Conservation (phyloP, 768 basidiomycete species). For the Pleurotus giganteus region DNA sequence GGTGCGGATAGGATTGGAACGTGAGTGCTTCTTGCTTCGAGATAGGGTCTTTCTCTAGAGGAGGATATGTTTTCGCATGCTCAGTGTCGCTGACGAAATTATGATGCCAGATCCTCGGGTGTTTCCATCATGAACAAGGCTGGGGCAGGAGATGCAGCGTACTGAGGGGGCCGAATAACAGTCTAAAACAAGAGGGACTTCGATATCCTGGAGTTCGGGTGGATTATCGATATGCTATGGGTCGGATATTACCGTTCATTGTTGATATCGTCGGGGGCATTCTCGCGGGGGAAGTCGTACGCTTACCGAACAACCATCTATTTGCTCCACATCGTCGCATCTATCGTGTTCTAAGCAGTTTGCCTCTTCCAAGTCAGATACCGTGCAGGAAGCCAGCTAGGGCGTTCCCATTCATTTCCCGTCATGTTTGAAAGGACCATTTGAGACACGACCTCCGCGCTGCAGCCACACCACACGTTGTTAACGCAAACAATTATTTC, state of each 20-base stretch:
- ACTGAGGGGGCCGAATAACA: neutral
- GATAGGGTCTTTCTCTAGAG: neutral
- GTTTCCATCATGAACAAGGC: conserved; percentile 6
- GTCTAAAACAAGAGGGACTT: neutral
- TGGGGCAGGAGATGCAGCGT: neutral
- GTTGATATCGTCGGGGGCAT: neutral
- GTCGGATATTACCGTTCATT: too few relatives aligned
- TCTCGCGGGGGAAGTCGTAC: neutral
- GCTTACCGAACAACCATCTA: neutral
- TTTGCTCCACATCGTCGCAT: neutral
- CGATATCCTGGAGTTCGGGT: too few relatives aligned
- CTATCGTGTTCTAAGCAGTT: neutral
- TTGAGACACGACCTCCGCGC: conserved; percentile 9
- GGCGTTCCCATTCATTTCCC: conserved; percentile 10
- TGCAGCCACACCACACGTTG: conserved; percentile 29
- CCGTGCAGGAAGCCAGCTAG: conserved; percentile 10
- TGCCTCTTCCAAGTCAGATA: conserved; percentile 11
- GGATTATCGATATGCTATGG: too few relatives aligned
- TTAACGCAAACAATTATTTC: neutral
- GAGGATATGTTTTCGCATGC: conserved; percentile 8
- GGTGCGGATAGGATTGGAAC: conserved; percentile 55
- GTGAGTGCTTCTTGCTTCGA: conserved; percentile 25
- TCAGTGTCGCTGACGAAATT: neutral
- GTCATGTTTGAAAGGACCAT: conserved; percentile 11
- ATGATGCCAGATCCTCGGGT: conserved; percentile 5